Percentiles rank a stretch among this genome's conserved stretches.
phyloP scores from a whole-genome alignment of 371 early-diverging fungal genomes.

The Rhizopus delemar region DNA sequence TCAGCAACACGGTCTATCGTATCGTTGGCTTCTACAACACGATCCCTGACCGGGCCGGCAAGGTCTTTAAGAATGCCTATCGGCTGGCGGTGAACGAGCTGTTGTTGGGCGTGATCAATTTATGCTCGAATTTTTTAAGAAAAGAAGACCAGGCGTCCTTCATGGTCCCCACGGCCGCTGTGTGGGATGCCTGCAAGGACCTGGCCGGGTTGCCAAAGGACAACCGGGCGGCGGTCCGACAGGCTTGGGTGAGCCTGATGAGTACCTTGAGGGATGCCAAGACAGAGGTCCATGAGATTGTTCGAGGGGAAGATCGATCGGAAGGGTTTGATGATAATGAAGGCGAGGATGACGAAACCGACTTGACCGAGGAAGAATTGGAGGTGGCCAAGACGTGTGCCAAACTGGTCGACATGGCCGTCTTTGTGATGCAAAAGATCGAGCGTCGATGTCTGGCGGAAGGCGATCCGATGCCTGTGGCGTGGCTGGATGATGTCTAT shows the following conservation, averaged over 20 bases:
- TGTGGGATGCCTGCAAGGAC: constrained; percentile 47
- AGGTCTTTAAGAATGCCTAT: constrained; percentile 27
- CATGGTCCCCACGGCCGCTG: constrained; percentile 47
- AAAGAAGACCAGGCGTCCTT: constrained; percentile 16
- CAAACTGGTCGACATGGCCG: constrained; percentile 37
- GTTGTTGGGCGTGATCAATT: constrained; percentile 28
- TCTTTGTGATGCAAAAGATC: constrained; percentile 39
- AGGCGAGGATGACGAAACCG: constrained; percentile 34
- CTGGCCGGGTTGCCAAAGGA: constrained; percentile 25
- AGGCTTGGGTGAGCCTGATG: constrained; percentile 22
- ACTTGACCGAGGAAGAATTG: constrained; percentile 25
- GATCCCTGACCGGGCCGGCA: constrained; percentile 30
- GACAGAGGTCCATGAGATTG: constrained; percentile 38
- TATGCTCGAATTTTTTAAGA: constrained; percentile 33
- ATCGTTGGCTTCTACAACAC: constrained; percentile 44
- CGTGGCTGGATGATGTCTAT: constrained; percentile 32
- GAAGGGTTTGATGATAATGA: constrained; percentile 46
- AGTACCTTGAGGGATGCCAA: constrained; percentile 40
- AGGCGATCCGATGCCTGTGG: constrained; percentile 3
- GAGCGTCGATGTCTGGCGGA: constrained; percentile 37
- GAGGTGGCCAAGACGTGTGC: constrained; percentile 36
- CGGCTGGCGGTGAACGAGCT: constrained; percentile 21
- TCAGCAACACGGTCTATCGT: constrained; percentile 44
- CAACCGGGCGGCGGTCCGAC: constrained; percentile 37
- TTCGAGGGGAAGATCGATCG: constrained; percentile 34